Evolutionary conservation across 1,284 basidiomycete genomes (phyloP).

Genomic region (Trichosporon sp.): DNA sequence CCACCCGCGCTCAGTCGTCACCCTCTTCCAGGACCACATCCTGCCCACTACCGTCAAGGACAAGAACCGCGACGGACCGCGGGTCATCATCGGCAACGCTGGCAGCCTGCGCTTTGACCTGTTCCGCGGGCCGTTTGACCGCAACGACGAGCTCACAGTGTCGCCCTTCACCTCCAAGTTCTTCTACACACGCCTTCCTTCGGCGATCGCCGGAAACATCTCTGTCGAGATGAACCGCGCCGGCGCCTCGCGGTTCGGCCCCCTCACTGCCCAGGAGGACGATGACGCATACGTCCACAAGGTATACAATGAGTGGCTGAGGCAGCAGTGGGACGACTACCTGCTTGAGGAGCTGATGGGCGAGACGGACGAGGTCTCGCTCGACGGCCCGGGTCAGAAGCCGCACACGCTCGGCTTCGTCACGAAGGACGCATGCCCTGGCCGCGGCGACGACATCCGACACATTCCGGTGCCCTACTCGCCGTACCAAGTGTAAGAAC

Average conservation of each 20-base stretch:
- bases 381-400: slow-evolving; percentile 1
- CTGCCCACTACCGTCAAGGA: slow-evolving; percentile 38
- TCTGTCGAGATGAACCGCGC: slow-evolving; percentile 43
- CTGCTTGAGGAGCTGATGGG: slow-evolving; percentile 5
- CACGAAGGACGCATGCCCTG: slow-evolving; percentile 42
- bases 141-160: slow-evolving; percentile 70
- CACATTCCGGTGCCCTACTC: slow-evolving; percentile 39
- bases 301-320: slow-evolving; percentile 29
- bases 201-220: slow-evolving; percentile 36
- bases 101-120: slow-evolving; percentile 73
- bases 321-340: slow-evolving; percentile 29
- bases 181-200: slow-evolving; percentile 35
- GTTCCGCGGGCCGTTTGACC: slow-evolving; percentile 62
- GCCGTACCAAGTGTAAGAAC: slow-evolving; percentile 15
- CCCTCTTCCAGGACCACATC: slow-evolving; percentile 60
- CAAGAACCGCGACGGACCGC: slow-evolving; percentile 35
- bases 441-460: slow-evolving; percentile 45
- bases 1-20: slow-evolving; percentile 61
- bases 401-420: slow-evolving; percentile 42
- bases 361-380: neutral
- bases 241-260: slow-evolving; percentile 39
- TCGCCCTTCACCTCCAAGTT: slow-evolving; percentile 57
- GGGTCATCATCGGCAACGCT: slow-evolving; percentile 66
- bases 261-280: slow-evolving; percentile 19
- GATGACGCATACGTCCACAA: slow-evolving; percentile 25